Base-by-base conservation (phyloP, 2,329 filamentous ascomycete genomes). In the Pestalotiopsis sp. region DNA sequence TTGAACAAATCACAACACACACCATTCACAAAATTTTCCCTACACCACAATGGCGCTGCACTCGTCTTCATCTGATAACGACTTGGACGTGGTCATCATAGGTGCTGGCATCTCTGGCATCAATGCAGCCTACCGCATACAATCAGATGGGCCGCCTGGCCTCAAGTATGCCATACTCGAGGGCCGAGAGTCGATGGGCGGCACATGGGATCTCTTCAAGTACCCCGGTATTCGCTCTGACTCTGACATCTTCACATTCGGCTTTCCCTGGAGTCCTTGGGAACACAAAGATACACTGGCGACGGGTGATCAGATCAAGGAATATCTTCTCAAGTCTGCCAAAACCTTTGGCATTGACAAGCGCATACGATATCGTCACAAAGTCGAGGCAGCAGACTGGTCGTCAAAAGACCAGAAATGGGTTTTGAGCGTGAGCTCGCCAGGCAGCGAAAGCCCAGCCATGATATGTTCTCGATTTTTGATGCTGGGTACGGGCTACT, bases 181-280 rank as follows among this genome's bases (percentile, higher is more conserved):
- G 78, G 85, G 84, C 1, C 89, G 93, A 45, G 82, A 85, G 64
- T 81, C 83, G 27, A 83, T 95, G 4, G 93, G 93, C 1, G 93
- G 93, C 1, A 95, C 93, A 0, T 95, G 93, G 93, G 90, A 92
- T 74, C 81, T 94, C 2, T 95, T 94, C 82, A 87, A 85, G 56
- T 95, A 94, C 73, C 92, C 92, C 0, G 91, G 93, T 6, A 91
- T 93, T 71, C 83, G 89, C 58, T 90, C 89, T 2, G 87, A 91
- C 70, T 89, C 87, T 0, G 88, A 91, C 73, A 80, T 91, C 7
- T 85, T 85, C 72, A 90, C 87, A 0, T 90, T 90, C 69, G 87
- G 87, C 23, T 94, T 94, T 73, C 79, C 86, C 1, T 95, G 92
- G 89, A 85, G 88, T 58, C 90, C 91, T 0, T 95, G 92, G 92